phyloP scores from a whole-genome alignment of 164 flowering plant genomes.

The Umbilicus rupestris region DNA sequence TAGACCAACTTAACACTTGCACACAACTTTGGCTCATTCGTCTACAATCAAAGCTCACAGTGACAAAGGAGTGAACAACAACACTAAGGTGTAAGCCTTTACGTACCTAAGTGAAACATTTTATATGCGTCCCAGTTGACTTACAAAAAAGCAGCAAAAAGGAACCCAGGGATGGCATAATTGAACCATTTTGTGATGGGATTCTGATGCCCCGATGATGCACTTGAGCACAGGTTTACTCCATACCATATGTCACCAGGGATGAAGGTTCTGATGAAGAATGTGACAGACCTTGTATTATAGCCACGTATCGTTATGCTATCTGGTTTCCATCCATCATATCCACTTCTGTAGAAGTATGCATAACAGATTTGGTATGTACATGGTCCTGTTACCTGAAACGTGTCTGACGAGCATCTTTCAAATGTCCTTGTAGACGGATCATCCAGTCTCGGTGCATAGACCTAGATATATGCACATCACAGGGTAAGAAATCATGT shows the following conservation, averaged over 20 bases:
- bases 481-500: neutral
- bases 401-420: slow-evolving; percentile 69
- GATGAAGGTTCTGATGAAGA: slow-evolving; percentile 29
- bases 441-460: slow-evolving; percentile 64
- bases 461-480: slow-evolving; percentile 32
- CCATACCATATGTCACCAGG: slow-evolving; percentile 47
- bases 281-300: slow-evolving; percentile 26
- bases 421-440: slow-evolving; percentile 56
- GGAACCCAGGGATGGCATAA: slow-evolving; percentile 9
- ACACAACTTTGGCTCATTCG: too few relatives aligned
- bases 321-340: slow-evolving; percentile 53
- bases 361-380: slow-evolving; percentile 44
- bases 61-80: too few relatives aligned
- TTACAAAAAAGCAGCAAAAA: slow-evolving; percentile 7
- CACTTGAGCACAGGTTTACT: slow-evolving; percentile 24
- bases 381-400: slow-evolving; percentile 55
- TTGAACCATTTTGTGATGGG: slow-evolving; percentile 5
- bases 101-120: too few relatives aligned
- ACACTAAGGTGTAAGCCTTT: too few relatives aligned
- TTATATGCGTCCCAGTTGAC: too few relatives aligned
- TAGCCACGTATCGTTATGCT: slow-evolving; percentile 32
- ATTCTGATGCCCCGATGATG: slow-evolving; percentile 13
- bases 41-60: too few relatives aligned
- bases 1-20: too few relatives aligned
- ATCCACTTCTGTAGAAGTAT: slow-evolving; percentile 46